Percentiles rank a stretch among this genome's conserved stretches.
These are phyloP conservation scores for Mallotus repandus DNA, from an alignment of 441 rosid genomes.

Conservation along the genomic window DNA sequence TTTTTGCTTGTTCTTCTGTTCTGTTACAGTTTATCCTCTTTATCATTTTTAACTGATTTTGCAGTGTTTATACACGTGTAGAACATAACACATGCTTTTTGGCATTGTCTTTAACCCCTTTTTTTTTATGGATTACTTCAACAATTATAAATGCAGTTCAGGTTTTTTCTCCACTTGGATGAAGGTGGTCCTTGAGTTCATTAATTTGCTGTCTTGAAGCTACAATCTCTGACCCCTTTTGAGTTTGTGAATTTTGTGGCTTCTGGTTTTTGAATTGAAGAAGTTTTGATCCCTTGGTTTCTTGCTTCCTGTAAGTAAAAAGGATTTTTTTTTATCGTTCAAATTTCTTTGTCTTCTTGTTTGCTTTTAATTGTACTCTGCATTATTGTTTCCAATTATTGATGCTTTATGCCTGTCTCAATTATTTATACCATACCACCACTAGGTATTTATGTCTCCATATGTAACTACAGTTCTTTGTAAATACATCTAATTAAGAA, in stretches of 20 bases:
- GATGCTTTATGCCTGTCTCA: slow-evolving; percentile 24
- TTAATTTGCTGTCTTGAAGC: slow-evolving; percentile 8
- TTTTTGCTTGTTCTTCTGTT: slow-evolving; percentile 26
- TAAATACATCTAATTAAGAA: background rate
- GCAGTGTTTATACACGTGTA: slow-evolving; percentile 38
- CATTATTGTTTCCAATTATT: slow-evolving; percentile 25
- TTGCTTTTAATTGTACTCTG: slow-evolving; percentile 10
- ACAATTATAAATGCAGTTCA: slow-evolving; percentile 17
- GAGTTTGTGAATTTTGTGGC: background rate
- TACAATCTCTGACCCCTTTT: slow-evolving; percentile 7
- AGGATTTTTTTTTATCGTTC: slow-evolving; percentile 5
- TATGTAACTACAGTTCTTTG: background rate
- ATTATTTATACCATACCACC: slow-evolving; percentile 27
- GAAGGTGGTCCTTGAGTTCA: slow-evolving; percentile 18
- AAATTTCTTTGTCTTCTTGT: slow-evolving; percentile 5
- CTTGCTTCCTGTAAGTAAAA: slow-evolving; percentile 32
- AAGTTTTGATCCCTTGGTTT: slow-evolving; percentile 8
- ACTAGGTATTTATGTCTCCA: slow-evolving; percentile 12
- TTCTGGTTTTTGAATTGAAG: slow-evolving; percentile 12
- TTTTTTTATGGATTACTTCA: slow-evolving; percentile 11
- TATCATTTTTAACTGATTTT: slow-evolving; percentile 30
- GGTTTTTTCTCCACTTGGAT: slow-evolving; percentile 19
- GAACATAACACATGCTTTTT: slow-evolving; percentile 30
- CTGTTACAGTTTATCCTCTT: slow-evolving; percentile 32
- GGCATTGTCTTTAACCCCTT: slow-evolving; percentile 28